Evolutionary conservation across 2,329 filamentous ascomycete genomes (phyloP), one percentile per base, ranked within the genome.

Genomic region (Monosporascus ibericus): DNA sequence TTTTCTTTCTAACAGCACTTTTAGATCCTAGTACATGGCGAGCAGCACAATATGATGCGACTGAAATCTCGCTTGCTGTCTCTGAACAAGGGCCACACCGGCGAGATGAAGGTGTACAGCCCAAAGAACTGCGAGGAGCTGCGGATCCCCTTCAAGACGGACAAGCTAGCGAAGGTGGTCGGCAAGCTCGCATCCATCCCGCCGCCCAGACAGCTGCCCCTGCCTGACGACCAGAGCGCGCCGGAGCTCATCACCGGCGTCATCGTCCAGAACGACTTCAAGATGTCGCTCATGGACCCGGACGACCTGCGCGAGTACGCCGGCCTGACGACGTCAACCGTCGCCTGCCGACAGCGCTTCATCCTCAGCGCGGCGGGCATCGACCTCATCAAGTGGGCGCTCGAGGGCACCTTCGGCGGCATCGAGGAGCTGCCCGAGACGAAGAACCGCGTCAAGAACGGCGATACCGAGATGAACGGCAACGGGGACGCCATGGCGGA

Each of bases 11-110:
- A 47, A 56, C 22, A 61, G 58, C 51, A 20, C 27, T 11, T 24
- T 1, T 54, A 92, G 88, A 96, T 99, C 55, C 82, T 99, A 34
- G 94, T 99, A 2, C 94, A 99, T 61, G 94, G 94, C 52, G 94
- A 99, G 68, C 91, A 94, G 63, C 90, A 96, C 67, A 96, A 97
- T 67, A 97, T 97, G 91, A 96, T 94, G 80, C 86, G 94, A 50
- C 76, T 99, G 27, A 96, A 96, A 69, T 96, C 92, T 3, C 95
- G 96, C 66, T 79, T 99, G 1, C 82, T 97, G 4, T 92, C 90
- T n/a, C 80, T 96, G 38, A 96, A 96, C 65, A 85, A 87, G 27
- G 84, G 85, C 58, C 92, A 92, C 66, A 77, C 83, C 1, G 76
- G 83, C 42, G 94, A 95, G 60, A 86, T 90, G 59, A 96, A 97